Evolutionary conservation across 2,329 filamentous ascomycete genomes (phyloP), one percentile per base, ranked within the genome.

Genomic region (Xylaria sp.): DNA sequence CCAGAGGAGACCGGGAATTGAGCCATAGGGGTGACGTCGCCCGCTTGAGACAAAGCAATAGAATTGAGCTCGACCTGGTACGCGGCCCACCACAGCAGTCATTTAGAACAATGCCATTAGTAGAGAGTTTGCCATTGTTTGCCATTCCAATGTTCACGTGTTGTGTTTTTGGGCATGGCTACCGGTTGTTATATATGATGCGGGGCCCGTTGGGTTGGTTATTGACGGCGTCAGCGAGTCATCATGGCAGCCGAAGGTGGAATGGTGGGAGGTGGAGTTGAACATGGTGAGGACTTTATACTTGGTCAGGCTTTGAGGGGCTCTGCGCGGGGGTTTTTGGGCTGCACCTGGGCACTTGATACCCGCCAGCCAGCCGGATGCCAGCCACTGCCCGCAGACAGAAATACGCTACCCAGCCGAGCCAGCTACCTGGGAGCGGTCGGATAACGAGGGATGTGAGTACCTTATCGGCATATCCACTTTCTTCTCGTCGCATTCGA

Each of bases 331-430:
- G 48, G 46, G 11, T 15, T 9, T 33, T 33, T 38, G 36, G 10
- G 10, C 44, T 48, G 44, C 3, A 49, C 11, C 46, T 49, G 26
- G 28, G 20, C 36, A 44, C 20, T 23, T 53, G 40, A 17, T 15
- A 17, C 31, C 44, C 61, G 64, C 57, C 60, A 67, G 64, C 57
- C 60, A 67, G 54, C 59, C 59, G 36, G 59, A 46, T 54, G 54
- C 53, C 53, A 67, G 65, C 63, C 63, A 44, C 36, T 38, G 28
- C 2, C 28, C 28, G 36, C 11, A 38, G 36, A 38, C 11, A 38
- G 38, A 40, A 13, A 40, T 40, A 17, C 38, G 36, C 36, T 38
- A 38, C 36, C 36, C 36, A 38, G 36, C 10, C 10, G 28, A 40
- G 13, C 38, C 33, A n/a, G 15, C 15, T 53, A 54, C 26, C n/a